Percentiles rank a stretch among this genome's conserved stretches.
These are phyloP conservation scores for Pseudogymnoascus destructans DNA, from an alignment of 2,329 filamentous ascomycete genomes.

Conservation along the genomic window DNA sequence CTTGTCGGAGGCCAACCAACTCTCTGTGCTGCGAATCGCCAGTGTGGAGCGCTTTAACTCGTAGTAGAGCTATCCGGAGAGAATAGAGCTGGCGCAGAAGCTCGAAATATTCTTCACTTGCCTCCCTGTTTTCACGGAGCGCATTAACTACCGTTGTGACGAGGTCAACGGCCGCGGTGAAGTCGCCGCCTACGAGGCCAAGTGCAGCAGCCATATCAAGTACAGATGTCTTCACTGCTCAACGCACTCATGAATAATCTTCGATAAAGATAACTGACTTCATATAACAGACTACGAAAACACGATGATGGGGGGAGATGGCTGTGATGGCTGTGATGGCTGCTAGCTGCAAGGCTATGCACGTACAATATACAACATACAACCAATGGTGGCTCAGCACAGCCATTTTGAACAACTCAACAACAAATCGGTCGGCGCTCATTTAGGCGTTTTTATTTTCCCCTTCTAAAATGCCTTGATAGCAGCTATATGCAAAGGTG, in stretches of 20 bases:
- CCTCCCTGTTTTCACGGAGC: not conserved
- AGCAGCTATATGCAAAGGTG: not conserved
- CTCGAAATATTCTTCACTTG: not conserved
- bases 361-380: not conserved
- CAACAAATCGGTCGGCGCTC: not conserved
- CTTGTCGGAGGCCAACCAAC: not conserved
- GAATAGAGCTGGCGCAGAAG: not conserved
- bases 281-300: not conserved
- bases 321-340: not conserved
- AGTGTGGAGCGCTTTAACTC: not conserved
- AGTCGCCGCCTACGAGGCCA: not conserved
- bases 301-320: not conserved
- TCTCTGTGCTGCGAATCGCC: not conserved
- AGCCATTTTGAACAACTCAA: not conserved
- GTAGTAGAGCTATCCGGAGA: not conserved
- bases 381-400: not conserved
- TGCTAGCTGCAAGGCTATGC: not conserved
- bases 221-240: not conserved
- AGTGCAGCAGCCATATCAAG: not conserved
- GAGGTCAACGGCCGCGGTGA: not conserved
- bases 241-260: not conserved
- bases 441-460: not conserved
- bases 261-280: not conserved
- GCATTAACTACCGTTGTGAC: not conserved
- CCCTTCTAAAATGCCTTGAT: not conserved